Evolutionary conservation across 768 basidiomycete species (phyloP).

Genomic region (Tephrocybe sp.): DNA sequence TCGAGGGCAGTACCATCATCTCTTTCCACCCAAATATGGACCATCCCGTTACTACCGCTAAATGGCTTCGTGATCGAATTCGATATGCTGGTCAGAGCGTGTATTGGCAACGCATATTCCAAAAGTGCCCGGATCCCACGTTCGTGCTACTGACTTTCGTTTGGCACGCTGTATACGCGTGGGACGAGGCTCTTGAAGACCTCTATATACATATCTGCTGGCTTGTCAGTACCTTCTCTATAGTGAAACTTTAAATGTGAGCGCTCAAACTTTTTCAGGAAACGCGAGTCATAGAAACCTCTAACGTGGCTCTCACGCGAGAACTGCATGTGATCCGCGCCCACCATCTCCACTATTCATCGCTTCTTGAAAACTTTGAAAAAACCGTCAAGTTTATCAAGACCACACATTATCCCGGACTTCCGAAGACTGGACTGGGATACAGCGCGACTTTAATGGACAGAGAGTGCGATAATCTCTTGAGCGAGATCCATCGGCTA

Average conservation of each 20-base stretch:
- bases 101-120: conserved; percentile 24
- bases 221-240: conserved; percentile 13
- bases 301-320: conserved; percentile 39
- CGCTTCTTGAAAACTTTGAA: conserved; percentile 44
- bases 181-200: conserved; percentile 23
- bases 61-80: conserved; percentile 42
- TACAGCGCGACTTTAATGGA: conserved; percentile 32
- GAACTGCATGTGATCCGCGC: conserved; percentile 51
- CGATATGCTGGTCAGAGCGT: conserved; percentile 36
- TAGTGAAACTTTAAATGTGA: neutral
- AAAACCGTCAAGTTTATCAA: conserved; percentile 44
- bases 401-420: conserved; percentile 43
- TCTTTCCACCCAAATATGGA: conserved; percentile 42
- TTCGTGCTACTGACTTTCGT: conserved; percentile 22
- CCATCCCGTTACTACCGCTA: conserved; percentile 36
- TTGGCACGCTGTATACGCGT: conserved; percentile 25
- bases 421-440: conserved; percentile 22
- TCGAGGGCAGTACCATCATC: conserved; percentile 44
- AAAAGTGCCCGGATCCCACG: conserved; percentile 19
- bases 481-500: conserved; percentile 47
- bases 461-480: conserved; percentile 46
- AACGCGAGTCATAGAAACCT: conserved; percentile 36
- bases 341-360: conserved; percentile 46
- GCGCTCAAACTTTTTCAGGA: conserved; percentile 29
- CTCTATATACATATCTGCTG: conserved; percentile 21